Percentiles rank a stretch among this genome's conserved stretches.
These are phyloP conservation scores for Stachybotrys elegans DNA, from an alignment of 2,329 filamentous ascomycete species.

Conservation along the genomic window DNA sequence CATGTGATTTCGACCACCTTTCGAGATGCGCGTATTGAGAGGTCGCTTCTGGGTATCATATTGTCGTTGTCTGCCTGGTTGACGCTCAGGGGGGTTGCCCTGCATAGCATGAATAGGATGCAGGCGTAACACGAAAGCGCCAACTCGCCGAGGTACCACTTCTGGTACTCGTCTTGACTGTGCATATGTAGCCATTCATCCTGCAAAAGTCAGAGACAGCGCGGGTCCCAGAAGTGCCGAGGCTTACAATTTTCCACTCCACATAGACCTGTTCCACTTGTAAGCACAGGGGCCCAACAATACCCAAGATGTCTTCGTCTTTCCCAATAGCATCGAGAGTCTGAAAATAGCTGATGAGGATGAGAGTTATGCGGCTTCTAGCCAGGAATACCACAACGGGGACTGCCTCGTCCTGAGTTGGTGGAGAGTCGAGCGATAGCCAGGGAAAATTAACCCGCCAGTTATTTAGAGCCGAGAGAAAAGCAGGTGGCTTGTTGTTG, in stretches of 20 bases:
- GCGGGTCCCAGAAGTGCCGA: accelerated
- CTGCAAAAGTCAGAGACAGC: conserved; percentile 11
- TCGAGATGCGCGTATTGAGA: no score
- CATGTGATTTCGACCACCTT: no score
- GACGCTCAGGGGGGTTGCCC: conserved; percentile 8
- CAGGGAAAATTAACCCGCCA: conserved; percentile 28
- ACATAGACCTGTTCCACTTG: conserved; percentile 19
- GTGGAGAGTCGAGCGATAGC: conserved; percentile 16
- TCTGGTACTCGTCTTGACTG: conserved; percentile 14
- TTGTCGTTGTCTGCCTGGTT: no score
- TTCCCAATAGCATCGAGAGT: conserved; percentile 18
- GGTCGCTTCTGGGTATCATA: no score
- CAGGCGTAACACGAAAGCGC: conserved; percentile 22
- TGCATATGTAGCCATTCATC: conserved; percentile 16
- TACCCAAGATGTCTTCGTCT: conserved; percentile 14
- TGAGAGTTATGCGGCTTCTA: conserved; percentile 20
- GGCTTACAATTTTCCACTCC: conserved; percentile 22
- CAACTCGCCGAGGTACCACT: conserved; percentile 22
- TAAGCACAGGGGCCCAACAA: conserved; percentile 20
- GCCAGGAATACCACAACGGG: conserved; percentile 19
- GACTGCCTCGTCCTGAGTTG: conserved; percentile 14
- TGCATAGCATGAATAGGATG: conserved; percentile 29
- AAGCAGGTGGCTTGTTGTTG: conserved; percentile 21
- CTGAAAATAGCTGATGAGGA: conserved; percentile 23
- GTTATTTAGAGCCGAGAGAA: conserved; percentile 18